These are phyloP conservation scores for Ceratonia siliqua DNA, from an alignment of 306 rosid species.

Conservation along the genomic window DNA sequence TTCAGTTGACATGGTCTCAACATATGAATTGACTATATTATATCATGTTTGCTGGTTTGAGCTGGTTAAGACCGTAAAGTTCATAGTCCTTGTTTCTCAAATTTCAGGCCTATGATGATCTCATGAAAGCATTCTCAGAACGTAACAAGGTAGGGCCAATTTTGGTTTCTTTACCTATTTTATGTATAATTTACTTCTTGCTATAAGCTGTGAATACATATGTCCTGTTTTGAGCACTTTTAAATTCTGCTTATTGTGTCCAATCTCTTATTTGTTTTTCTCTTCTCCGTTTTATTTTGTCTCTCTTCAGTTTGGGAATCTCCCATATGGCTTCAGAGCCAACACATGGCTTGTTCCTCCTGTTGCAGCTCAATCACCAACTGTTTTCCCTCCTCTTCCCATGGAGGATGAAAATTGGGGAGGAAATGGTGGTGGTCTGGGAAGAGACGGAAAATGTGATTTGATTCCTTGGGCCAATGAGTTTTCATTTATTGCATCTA, in stretches of 20 bases:
- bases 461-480: conserved; percentile 71
- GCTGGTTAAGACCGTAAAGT: background rate
- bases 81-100: conserved; percentile 26
- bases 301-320: conserved; percentile 73
- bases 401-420: conserved; percentile 72
- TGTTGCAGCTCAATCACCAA: conserved; percentile 47
- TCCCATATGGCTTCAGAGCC: conserved; percentile 73
- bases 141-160: conserved; percentile 64
- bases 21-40: background rate
- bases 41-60: background rate
- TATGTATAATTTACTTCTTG: background rate
- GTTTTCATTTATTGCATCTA: conserved; percentile 65
- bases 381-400: conserved; percentile 64
- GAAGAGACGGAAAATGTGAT: conserved; percentile 66
- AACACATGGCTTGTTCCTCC: conserved; percentile 85
- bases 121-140: conserved; percentile 65
- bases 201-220: background rate
- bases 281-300: conserved; percentile 10
- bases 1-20: background rate
- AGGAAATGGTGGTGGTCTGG: conserved; percentile 80
- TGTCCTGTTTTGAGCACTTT: background rate
- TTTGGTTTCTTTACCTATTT: conserved; percentile 14
- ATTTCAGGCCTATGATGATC: conserved; percentile 71
- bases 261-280: conserved; percentile 9
- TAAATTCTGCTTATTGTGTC: conserved; percentile 5